Percentiles rank a stretch among this genome's conserved stretches.
phyloP scores from a whole-genome alignment of 805 yeast species.

The Wickerhamomyces tratensis region DNA sequence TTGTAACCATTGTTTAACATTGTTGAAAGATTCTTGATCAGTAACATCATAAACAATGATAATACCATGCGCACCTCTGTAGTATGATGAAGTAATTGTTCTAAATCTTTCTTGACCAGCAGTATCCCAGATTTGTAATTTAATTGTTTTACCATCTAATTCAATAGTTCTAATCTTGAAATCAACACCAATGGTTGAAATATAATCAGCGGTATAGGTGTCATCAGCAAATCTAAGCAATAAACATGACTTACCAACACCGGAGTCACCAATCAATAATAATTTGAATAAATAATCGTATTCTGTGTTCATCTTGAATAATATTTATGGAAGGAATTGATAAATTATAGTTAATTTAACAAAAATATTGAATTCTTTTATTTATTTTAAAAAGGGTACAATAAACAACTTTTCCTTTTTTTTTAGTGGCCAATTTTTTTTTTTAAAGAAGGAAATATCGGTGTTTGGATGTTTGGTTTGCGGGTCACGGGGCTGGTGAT shows the following conservation, averaged over 20 bases:
- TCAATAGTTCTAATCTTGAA: constrained; percentile 85
- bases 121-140: constrained; percentile 98
- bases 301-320: constrained; percentile 63
- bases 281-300: constrained; percentile 97
- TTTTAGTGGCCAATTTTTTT: too few relatives aligned
- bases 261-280: constrained; percentile 94
- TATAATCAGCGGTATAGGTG: constrained; percentile 93
- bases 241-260: constrained; percentile 96
- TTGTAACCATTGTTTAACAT: constrained; percentile 97
- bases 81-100: constrained; percentile 94
- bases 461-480: too few relatives aligned
- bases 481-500: too few relatives aligned
- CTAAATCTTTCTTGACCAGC: constrained; percentile 99
- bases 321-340: too few relatives aligned
- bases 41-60: constrained; percentile 97
- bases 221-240: constrained; percentile 94
- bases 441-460: too few relatives aligned
- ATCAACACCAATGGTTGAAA: constrained; percentile 97
- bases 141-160: constrained; percentile 93
- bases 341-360: too few relatives aligned
- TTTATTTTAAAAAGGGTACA: too few relatives aligned
- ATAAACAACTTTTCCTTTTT: too few relatives aligned
- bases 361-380: too few relatives aligned
- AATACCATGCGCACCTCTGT: constrained; percentile 98
- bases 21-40: constrained; percentile 91